Evolutionary conservation across 306 rosid species (phyloP).

Genomic region (Ceratonia siliqua): DNA sequence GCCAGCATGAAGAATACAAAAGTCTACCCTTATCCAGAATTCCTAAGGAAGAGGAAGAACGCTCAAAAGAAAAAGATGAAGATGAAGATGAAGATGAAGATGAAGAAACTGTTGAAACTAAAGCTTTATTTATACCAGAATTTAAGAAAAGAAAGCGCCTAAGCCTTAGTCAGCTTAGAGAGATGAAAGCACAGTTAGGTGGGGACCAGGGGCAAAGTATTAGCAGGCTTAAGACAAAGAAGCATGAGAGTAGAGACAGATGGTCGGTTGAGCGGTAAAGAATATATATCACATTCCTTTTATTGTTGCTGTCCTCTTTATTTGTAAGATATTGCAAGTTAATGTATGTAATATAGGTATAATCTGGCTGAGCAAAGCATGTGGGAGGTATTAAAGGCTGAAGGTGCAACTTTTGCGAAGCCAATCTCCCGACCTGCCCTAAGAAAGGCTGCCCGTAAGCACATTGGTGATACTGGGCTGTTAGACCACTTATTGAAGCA

Average conservation of each 20-base stretch:
- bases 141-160: slow-evolving; percentile 49
- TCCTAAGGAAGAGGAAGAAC: slow-evolving; percentile 40
- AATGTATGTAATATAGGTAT: slow-evolving; percentile 52
- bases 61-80: slow-evolving; percentile 44
- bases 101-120: slow-evolving; percentile 36
- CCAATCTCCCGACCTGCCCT: slow-evolving; percentile 67
- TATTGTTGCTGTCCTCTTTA: neutral
- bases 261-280: slow-evolving; percentile 72
- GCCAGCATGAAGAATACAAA: slow-evolving; percentile 33
- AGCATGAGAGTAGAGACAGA: slow-evolving; percentile 48
- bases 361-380: slow-evolving; percentile 63
- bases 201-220: slow-evolving; percentile 28
- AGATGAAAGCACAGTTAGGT: slow-evolving; percentile 44
- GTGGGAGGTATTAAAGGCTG: slow-evolving; percentile 67
- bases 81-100: slow-evolving; percentile 34
- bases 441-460: slow-evolving; percentile 65
- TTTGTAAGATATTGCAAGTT: neutral
- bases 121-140: slow-evolving; percentile 39
- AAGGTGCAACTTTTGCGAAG: slow-evolving; percentile 67
- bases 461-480: slow-evolving; percentile 89
- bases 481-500: slow-evolving; percentile 86
- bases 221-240: slow-evolving; percentile 43
- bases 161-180: slow-evolving; percentile 53
- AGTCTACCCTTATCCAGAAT: slow-evolving; percentile 40
- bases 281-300: neutral